Evolutionary conservation across 179 eudicot species (phyloP), one percentile per base, ranked within the genome.

Genomic region (Patellifolia procumbens): DNA sequence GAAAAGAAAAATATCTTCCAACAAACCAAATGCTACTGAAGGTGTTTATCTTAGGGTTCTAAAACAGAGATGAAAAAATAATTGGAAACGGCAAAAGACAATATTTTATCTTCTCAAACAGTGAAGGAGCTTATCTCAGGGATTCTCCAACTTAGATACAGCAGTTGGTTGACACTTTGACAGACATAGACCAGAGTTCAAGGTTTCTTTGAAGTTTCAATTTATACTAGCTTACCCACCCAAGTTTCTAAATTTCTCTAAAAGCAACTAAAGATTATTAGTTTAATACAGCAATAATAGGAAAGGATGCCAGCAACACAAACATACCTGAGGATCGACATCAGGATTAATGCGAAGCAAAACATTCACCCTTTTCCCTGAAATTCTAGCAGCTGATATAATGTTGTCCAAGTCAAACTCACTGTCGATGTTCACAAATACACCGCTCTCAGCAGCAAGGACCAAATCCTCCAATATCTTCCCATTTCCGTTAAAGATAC

Each of bases 381-480:
- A 74, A 78, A 93, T 85, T 86, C 89, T 91, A 81, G 97, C 89
- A 78, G 99, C 99, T 17, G 91, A 76, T 17, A 96, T 89, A 70
- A 96, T 96, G 75, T 96, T 93, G 53, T 96, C 98, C 85, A 96
- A 79, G 78, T 96, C 99, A 83, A 96, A 96, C 76, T 93, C 99
- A 76, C 99, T 96, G 71, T 96, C 98, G 77, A 96, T 75, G 72
- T 96, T 93, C 75, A 96, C 92, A 70, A 96, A 91, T 32, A 93
- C 97, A 77, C 97, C 92, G 76, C 81, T 89, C 80, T 93, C 89
- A 70, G 97, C 97, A 80, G 98, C 99, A 59, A 93, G 79, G 58
- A 96, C 94, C 80, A 93, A 86, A 86, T 96, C 99, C 59, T 93
- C 98, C 80, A 90, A 79, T 66, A 85, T 79, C 91, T 93, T 93